Evolutionary conservation across 75 land plant genomes (phyloP).

Genomic region (Cunninghamia lanceolata): DNA sequence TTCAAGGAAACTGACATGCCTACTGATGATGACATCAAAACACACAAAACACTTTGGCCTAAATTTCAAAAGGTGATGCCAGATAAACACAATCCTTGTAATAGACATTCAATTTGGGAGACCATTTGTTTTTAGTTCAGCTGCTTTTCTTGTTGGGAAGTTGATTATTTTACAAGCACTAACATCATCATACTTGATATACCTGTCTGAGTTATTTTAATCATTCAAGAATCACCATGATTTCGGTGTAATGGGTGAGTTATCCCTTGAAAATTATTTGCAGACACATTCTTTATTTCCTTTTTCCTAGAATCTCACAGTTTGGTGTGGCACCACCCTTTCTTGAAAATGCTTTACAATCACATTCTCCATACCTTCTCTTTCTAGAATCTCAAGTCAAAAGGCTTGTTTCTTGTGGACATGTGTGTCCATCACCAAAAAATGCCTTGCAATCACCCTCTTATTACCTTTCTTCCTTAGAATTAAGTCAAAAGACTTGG

Average conservation of each 20-base stretch:
- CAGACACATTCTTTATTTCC: not conserved
- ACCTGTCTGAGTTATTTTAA: too few species aligned
- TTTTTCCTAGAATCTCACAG: not conserved
- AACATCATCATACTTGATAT: too few species aligned
- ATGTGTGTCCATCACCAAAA: too few species aligned
- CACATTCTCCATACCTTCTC: not conserved
- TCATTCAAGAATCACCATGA: not conserved
- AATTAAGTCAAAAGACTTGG: too few species aligned
- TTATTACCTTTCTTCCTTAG: too few species aligned
- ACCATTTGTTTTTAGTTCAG: not conserved
- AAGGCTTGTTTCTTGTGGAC: not conserved
- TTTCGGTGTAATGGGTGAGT: too few species aligned
- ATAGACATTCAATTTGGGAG: not conserved
- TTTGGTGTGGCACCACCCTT: not conserved
- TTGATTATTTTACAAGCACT: too few species aligned
- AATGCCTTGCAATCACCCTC: too few species aligned
- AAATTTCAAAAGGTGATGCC: not conserved
- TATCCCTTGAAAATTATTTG: too few species aligned
- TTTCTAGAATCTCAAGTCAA: not conserved
- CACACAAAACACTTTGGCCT: not conserved
- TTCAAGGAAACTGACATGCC: not conserved
- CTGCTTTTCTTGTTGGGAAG: not conserved
- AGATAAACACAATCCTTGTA: not conserved
- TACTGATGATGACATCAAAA: not conserved
- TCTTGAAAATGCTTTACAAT: not conserved